Evolutionary conservation across 768 basidiomycete genomes (phyloP).

Genomic region (Mrakia blollopis): DNA sequence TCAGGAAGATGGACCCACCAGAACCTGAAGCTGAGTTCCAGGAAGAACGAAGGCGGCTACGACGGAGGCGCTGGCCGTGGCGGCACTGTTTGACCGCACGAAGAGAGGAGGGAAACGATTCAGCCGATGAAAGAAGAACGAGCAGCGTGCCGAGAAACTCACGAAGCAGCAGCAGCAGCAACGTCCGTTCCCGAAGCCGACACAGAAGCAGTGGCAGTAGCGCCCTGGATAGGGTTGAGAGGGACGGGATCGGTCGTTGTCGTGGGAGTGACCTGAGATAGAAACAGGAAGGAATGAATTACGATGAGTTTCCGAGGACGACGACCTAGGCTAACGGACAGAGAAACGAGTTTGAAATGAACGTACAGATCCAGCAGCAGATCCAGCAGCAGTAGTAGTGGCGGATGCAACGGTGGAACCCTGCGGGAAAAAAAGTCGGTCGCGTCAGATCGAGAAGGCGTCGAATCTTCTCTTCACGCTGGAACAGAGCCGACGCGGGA

Average conservation of each 20-base stretch:
- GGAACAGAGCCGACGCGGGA: too few relatives aligned
- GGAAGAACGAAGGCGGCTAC: constrained; percentile 5
- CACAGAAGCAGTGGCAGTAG: not conserved
- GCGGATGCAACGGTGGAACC: not conserved
- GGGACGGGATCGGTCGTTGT: not conserved
- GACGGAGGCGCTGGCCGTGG: not conserved
- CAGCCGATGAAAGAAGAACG: too few relatives aligned
- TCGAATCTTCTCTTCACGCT: too few relatives aligned
- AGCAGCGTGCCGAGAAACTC: not conserved
- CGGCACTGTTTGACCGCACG: not conserved
- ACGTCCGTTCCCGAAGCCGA: too few relatives aligned
- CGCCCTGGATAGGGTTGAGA: not conserved
- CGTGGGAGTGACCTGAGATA: not conserved
- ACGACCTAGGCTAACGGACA: too few relatives aligned
- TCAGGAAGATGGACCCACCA: not conserved
- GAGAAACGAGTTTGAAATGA: too few relatives aligned
- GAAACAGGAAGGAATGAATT: not conserved
- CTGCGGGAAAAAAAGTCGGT: too few relatives aligned
- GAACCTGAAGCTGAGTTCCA: constrained; percentile 25
- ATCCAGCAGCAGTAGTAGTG: not conserved
- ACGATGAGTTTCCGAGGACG: not conserved
- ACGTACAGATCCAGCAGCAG: not conserved
- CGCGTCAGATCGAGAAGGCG: not conserved
- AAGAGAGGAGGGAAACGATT: not conserved
- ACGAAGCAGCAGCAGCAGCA: not conserved